Evolutionary conservation across 2,329 filamentous ascomycete genomes (phyloP).

Genomic region (Hypoxylon sp.): DNA sequence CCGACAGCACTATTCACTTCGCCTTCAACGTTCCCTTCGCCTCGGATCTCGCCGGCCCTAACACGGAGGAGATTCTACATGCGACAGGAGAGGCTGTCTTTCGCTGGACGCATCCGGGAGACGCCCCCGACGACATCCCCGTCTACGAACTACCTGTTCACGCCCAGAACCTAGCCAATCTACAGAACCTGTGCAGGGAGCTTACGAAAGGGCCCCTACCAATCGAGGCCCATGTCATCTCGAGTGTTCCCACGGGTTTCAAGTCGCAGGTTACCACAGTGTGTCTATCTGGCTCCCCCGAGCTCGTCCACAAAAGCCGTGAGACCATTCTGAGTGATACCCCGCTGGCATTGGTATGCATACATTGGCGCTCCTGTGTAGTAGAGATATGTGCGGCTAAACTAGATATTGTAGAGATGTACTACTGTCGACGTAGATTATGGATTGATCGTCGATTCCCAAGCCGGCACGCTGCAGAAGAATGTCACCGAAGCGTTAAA

Average conservation of each 20-base stretch:
- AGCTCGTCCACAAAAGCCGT: conserved; percentile 87
- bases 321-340: conserved; percentile 91
- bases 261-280: conserved; percentile 83
- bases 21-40: conserved; percentile 98
- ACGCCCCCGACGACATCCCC: conserved; percentile 82
- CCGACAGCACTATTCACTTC: conserved; percentile 84
- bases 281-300: conserved; percentile 86
- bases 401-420: conserved; percentile 72
- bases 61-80: conserved; percentile 93
- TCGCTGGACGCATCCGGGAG: conserved; percentile 92
- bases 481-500: conserved; percentile 86
- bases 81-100: conserved; percentile 87
- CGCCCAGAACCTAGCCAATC: conserved; percentile 80
- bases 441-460: conserved; percentile 81
- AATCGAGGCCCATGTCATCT: conserved; percentile 84
- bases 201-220: conserved; percentile 76
- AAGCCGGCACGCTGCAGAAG: conserved; percentile 72
- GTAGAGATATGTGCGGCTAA: conserved; percentile 40
- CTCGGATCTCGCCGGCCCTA: conserved; percentile 89
- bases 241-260: conserved; percentile 77
- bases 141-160: conserved; percentile 94
- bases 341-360: conserved; percentile 86
- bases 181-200: conserved; percentile 82
- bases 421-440: conserved; percentile 94
- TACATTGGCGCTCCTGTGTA: conserved; percentile 26